Evolutionary conservation across 345 rosid species (phyloP).

Genomic region (Citrus cavaleriei): DNA sequence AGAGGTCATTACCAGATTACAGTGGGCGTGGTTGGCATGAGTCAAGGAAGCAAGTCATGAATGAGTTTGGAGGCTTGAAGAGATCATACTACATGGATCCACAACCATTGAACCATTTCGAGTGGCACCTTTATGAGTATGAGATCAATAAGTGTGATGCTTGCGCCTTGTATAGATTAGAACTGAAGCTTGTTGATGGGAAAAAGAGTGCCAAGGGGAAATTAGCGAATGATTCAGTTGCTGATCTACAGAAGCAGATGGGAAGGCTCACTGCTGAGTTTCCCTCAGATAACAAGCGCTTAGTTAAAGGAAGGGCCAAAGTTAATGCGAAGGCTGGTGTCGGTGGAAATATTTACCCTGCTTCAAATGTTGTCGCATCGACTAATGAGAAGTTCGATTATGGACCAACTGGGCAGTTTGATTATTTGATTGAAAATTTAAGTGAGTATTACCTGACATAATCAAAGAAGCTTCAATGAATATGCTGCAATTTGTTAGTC

Average conservation of each 20-base stretch:
- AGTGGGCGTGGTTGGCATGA: constrained; percentile 99
- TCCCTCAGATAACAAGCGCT: constrained; percentile 73
- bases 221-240: constrained; percentile 65
- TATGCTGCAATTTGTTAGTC: constrained; percentile 11
- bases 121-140: constrained; percentile 98
- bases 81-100: constrained; percentile 99
- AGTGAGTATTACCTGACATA: constrained; percentile 56
- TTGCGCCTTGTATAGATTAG: constrained; percentile 92
- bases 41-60: constrained; percentile 96
- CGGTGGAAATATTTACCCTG: constrained; percentile 37
- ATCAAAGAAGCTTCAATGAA: constrained; percentile 5
- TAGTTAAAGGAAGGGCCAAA: constrained; percentile 62
- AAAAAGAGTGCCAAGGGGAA: constrained; percentile 83
- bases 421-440: constrained; percentile 62
- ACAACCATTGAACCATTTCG: constrained; percentile 81
- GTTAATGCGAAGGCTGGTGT: constrained; percentile 41
- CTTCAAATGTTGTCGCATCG: constrained; percentile 39
- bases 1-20: constrained; percentile 96
- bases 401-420: constrained; percentile 56
- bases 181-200: constrained; percentile 89
- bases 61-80: constrained; percentile 84
- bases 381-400: constrained; percentile 47
- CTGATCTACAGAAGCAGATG: constrained; percentile 95
- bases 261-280: constrained; percentile 88
- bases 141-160: constrained; percentile 91